Conservation (phyloP, 73 alveolate species). For the Paraurostyla sp. region DNA sequence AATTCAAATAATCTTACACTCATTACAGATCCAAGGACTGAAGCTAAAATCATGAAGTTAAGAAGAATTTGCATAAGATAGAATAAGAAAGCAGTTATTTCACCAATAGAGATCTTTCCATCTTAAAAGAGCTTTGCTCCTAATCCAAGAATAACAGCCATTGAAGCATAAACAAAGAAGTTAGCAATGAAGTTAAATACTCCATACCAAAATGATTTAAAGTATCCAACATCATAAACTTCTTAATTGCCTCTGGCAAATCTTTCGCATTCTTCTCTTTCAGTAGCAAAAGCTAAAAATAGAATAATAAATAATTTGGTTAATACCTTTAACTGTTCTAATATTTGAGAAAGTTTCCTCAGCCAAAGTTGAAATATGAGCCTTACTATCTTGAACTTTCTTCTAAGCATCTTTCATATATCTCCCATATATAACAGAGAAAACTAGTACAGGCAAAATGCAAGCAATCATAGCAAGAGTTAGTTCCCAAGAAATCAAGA, state of each 20-base stretch:
- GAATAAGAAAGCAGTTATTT: slow-evolving; percentile 65
- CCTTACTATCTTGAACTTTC: slow-evolving; percentile 45
- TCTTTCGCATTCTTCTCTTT: slow-evolving; percentile 31
- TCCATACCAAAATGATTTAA: slow-evolving; percentile 48
- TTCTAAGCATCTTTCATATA: slow-evolving; percentile 12
- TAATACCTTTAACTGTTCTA: slow-evolving; percentile 67
- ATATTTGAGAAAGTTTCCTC: slow-evolving; percentile 66
- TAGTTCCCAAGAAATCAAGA: slow-evolving; percentile 53
- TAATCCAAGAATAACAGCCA: slow-evolving; percentile 18
- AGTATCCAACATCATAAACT: slow-evolving; percentile 36
- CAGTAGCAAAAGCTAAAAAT: slow-evolving; percentile 63
- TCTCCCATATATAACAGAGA: slow-evolving; percentile 41
- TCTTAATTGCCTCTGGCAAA: not conserved
- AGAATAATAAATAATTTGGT: not conserved
- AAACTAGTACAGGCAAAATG: slow-evolving; percentile 47
- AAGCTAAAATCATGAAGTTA: slow-evolving; percentile 53
- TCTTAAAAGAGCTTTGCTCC: slow-evolving; percentile 45
- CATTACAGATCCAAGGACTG: slow-evolving; percentile 65
- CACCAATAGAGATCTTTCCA: slow-evolving; percentile 56
- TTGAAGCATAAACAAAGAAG: slow-evolving; percentile 37
- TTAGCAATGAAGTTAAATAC: slow-evolving; percentile 22
- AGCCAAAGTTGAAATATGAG: slow-evolving; percentile 43
- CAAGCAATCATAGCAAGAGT: slow-evolving; percentile 52
- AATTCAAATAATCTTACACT: not conserved
- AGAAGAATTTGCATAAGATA: slow-evolving; percentile 58